A percentile compares a stretch with the other conserved stretches of the same genome.
These are phyloP conservation scores for Tremellales sp. DNA, from an alignment of 1,284 basidiomycete genomes.

Conservation along the genomic window DNA sequence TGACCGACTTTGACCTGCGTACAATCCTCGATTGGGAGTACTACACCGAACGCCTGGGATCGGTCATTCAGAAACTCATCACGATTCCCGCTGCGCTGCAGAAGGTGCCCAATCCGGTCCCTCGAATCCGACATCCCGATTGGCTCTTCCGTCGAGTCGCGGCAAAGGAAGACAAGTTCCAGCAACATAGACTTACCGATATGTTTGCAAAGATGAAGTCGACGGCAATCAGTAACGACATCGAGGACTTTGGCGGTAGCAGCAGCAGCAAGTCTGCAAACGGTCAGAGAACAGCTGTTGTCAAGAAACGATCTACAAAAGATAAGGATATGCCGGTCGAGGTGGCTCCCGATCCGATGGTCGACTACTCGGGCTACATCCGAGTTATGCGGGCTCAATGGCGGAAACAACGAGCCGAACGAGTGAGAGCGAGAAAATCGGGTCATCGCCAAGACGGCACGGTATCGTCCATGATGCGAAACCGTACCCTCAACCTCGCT, in stretches of 20 bases:
- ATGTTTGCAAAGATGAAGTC: constrained; percentile 69
- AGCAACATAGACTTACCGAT: constrained; percentile 94
- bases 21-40: constrained; percentile 98
- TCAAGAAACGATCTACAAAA: constrained; percentile 52
- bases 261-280: constrained; percentile 42
- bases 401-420: constrained; percentile 59
- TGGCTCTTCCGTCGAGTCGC: constrained; percentile 92
- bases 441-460: constrained; percentile 49
- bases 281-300: constrained; percentile 54
- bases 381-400: constrained; percentile 74
- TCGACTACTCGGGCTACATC: constrained; percentile 76
- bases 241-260: constrained; percentile 58
- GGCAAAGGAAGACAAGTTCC: constrained; percentile 89
- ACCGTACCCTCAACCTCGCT: constrained; percentile 60
- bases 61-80: constrained; percentile 98
- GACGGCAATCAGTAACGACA: constrained; percentile 49
- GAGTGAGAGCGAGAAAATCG: constrained; percentile 43
- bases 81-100: constrained; percentile 99
- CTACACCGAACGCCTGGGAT: constrained; percentile 96
- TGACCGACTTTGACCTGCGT: constrained; percentile 85
- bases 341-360: constrained; percentile 56
- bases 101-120: constrained; percentile 93
- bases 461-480: constrained; percentile 74
- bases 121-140: constrained; percentile 92
- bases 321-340: constrained; percentile 52